These are phyloP conservation scores for Paecilomyces sp. DNA, from an alignment of 2,329 filamentous ascomycete genomes.

Conservation along the genomic window DNA sequence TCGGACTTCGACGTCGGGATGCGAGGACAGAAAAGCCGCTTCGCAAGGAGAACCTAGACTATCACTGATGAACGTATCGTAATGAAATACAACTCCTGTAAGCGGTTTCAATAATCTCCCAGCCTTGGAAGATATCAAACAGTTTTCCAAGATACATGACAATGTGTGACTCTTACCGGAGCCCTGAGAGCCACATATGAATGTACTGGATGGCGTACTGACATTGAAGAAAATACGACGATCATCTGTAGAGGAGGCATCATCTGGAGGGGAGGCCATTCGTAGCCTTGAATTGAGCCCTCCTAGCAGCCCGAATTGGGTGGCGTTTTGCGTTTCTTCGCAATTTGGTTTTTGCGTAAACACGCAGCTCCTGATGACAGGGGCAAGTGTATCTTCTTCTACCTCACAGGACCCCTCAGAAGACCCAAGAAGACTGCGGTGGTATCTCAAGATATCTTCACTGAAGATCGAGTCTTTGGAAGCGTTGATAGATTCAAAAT, in stretches of 20 bases:
- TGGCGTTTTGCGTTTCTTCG: too few relatives aligned
- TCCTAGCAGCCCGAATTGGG: too few relatives aligned
- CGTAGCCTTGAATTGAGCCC: too few relatives aligned
- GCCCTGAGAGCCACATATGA: conserved; percentile 54
- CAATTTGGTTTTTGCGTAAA: too few relatives aligned
- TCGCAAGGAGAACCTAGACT: conserved; percentile 49
- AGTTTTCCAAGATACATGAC: conserved; percentile 45
- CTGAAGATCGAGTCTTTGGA: too few relatives aligned
- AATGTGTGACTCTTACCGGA: conserved; percentile 49
- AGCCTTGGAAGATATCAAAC: conserved; percentile 40
- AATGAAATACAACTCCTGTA: conserved; percentile 59
- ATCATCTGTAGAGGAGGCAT: not conserved
- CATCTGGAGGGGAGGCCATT: too few relatives aligned
- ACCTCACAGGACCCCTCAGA: too few relatives aligned
- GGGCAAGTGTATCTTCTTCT: too few relatives aligned
- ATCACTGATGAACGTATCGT: conserved; percentile 50
- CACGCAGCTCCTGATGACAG: too few relatives aligned
- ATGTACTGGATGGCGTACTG: conserved; percentile 23
- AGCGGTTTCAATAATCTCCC: conserved; percentile 29
- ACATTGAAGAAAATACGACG: conserved; percentile 12
- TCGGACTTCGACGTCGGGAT: conserved; percentile 39
- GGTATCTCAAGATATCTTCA: too few relatives aligned
- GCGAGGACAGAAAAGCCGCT: conserved; percentile 48
- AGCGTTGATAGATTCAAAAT: too few relatives aligned
- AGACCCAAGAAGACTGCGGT: too few relatives aligned